A percentile compares a stretch with the other conserved stretches of the same genome.
Conservation (phyloP, 139 green algal species). For the Marvania coccoides region DNA sequence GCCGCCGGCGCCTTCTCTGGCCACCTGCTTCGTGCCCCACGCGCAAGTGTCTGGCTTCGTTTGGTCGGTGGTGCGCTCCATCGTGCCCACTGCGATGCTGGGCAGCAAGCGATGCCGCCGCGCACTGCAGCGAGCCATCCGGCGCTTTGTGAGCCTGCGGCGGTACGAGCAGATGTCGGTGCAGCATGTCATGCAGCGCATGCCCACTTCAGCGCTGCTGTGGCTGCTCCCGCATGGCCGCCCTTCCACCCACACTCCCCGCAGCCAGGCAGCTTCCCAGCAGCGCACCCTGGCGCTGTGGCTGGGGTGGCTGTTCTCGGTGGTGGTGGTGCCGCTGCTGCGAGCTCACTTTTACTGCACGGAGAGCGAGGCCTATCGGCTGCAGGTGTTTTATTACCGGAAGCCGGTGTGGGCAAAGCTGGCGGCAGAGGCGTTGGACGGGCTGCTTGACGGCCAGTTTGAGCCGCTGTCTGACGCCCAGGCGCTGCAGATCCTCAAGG, state of each 20-base stretch:
- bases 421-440: conserved; percentile 16
- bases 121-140: conserved; percentile 28
- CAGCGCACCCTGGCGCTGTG: conserved; percentile 44
- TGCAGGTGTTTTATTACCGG: conserved; percentile 76
- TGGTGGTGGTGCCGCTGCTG: conserved; percentile 73
- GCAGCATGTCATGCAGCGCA: conserved; percentile 42
- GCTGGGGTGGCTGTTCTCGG: conserved; percentile 67
- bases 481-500: conserved; percentile 32
- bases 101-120: conserved; percentile 32
- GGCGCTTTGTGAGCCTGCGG: conserved; percentile 46
- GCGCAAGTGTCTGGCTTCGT: conserved; percentile 49
- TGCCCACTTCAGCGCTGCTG: conserved; percentile 23
- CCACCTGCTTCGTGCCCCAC: conserved; percentile 35
- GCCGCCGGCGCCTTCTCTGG: conserved; percentile 17
- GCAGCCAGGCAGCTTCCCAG: conserved; percentile 6
- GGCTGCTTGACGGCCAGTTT: conserved; percentile 28
- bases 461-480: conserved; percentile 10
- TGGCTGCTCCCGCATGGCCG: neutral
- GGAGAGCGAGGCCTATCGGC: conserved; percentile 70
- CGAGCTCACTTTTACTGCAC: conserved; percentile 84
- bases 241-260: neutral
- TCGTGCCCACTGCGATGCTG: conserved; percentile 55
- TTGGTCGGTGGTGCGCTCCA: conserved; percentile 47
- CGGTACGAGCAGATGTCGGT: conserved; percentile 63
- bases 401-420: conserved; percentile 76